These are phyloP conservation scores for Pythium myriotylum DNA, from an alignment of 352 stramenopile species.

Conservation along the genomic window DNA sequence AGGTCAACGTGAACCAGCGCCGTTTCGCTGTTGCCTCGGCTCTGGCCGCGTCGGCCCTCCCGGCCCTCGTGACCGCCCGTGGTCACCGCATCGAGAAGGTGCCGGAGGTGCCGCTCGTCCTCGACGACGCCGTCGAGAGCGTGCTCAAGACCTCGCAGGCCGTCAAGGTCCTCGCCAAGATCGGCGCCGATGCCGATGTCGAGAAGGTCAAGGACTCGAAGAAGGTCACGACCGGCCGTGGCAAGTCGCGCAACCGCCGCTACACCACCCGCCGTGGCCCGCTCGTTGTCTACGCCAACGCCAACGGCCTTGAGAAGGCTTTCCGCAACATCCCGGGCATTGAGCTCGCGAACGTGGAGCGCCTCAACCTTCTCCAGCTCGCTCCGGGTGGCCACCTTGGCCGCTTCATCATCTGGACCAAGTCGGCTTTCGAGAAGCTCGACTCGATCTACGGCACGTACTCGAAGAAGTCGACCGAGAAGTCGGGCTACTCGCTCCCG, in stretches of 20 bases:
- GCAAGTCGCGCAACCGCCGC: slow-evolving; percentile 98
- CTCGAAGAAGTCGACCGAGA: slow-evolving; percentile 88
- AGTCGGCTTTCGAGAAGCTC: slow-evolving; percentile 96
- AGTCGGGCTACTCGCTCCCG: slow-evolving; percentile 94
- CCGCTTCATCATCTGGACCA: slow-evolving; percentile 99
- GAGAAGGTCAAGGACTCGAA: slow-evolving; percentile 98
- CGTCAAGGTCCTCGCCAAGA: slow-evolving; percentile 93
- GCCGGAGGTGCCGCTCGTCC: slow-evolving; percentile 97
- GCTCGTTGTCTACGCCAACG: slow-evolving; percentile 96
- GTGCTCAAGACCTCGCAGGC: slow-evolving; percentile 96
- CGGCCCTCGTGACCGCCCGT: slow-evolving; percentile 97
- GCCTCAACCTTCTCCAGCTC: slow-evolving; percentile 97
- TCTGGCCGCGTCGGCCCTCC: slow-evolving; percentile 96
- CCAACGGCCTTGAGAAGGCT: slow-evolving; percentile 92
- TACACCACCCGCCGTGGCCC: slow-evolving; percentile 96
- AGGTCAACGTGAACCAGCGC: slow-evolving; percentile 99
- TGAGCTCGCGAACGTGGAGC: slow-evolving; percentile 97
- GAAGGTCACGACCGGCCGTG: slow-evolving; percentile 97
- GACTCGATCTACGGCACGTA: slow-evolving; percentile 97
- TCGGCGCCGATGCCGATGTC: slow-evolving; percentile 96
- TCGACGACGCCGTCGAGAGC: slow-evolving; percentile 92
- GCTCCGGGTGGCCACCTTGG: slow-evolving; percentile 98
- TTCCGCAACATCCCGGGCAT: slow-evolving; percentile 99
- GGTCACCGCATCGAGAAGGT: slow-evolving; percentile 98
- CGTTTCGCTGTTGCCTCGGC: slow-evolving; percentile 97